Conservation (phyloP, 345 rosid genomes). For the Eucalyptus shirleyi region DNA sequence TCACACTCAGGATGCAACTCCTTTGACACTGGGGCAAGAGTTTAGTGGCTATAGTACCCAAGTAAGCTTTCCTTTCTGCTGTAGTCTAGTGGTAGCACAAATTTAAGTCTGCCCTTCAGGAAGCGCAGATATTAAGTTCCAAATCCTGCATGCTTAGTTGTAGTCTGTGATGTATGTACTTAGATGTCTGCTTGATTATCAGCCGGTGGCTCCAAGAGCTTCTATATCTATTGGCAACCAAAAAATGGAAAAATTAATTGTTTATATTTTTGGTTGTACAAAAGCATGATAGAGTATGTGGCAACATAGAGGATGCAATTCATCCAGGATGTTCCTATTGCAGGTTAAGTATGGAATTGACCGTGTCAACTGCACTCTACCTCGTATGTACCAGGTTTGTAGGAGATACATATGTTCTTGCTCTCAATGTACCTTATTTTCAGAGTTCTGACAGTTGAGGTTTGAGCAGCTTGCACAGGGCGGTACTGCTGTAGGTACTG, state of each 20-base stretch:
- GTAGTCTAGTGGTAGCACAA: not conserved
- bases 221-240: not conserved
- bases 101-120: not conserved
- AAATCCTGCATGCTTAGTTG: not conserved
- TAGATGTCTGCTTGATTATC: not conserved
- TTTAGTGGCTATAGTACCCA: slow-evolving; percentile 97
- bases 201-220: not conserved
- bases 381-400: slow-evolving; percentile 82
- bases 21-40: slow-evolving; percentile 96
- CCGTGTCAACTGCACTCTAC: slow-evolving; percentile 60
- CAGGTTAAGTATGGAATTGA: slow-evolving; percentile 90
- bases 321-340: not conserved
- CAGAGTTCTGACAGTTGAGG: slow-evolving; percentile 17
- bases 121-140: not conserved
- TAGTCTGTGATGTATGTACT: not conserved
- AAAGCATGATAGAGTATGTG: not conserved
- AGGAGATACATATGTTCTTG: not conserved
- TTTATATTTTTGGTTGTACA: not conserved
- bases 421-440: not conserved
- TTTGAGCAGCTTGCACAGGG: slow-evolving; percentile 94
- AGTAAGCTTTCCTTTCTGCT: slow-evolving; percentile 19
- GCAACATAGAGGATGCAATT: not conserved
- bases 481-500: slow-evolving; percentile 99
- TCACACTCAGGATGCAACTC: slow-evolving; percentile 99
- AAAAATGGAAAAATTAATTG: not conserved